Conservation (phyloP, 179 eudicot species). For the Patellifolia procumbens region DNA sequence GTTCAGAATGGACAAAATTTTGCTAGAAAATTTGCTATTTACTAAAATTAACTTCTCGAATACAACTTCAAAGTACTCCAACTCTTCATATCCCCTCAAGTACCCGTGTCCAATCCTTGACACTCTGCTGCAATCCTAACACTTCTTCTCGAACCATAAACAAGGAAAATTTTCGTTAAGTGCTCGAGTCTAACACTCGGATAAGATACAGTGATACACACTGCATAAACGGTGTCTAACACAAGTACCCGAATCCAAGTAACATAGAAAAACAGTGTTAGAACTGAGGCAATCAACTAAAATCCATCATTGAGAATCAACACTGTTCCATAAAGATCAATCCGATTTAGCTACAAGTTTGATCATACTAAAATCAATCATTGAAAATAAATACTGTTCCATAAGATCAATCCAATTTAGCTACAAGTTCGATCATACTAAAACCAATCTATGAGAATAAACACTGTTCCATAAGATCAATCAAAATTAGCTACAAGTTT, state of each 20-base stretch:
- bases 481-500: neutral
- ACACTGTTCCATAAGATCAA: slow-evolving; percentile 12
- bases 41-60: too few relatives aligned
- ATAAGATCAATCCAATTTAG: neutral
- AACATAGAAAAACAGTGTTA: neutral
- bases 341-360: neutral
- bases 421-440: neutral
- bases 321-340: slow-evolving; percentile 13
- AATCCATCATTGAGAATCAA: neutral
- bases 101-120: too few relatives aligned
- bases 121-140: too few relatives aligned
- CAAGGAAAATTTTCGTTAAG: too few relatives aligned
- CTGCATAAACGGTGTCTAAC: too few relatives aligned
- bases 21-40: neutral
- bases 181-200: too few relatives aligned
- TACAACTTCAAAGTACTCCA: too few relatives aligned
- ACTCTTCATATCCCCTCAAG: too few relatives aligned
- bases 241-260: too few relatives aligned
- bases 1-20: neutral
- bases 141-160: too few relatives aligned
- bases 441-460: neutral
- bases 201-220: too few relatives aligned
- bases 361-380: neutral
- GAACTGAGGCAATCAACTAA: neutral
- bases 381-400: neutral